phyloP scores from a whole-genome alignment of 2,329 filamentous ascomycete species.

The Microsporum canis region DNA sequence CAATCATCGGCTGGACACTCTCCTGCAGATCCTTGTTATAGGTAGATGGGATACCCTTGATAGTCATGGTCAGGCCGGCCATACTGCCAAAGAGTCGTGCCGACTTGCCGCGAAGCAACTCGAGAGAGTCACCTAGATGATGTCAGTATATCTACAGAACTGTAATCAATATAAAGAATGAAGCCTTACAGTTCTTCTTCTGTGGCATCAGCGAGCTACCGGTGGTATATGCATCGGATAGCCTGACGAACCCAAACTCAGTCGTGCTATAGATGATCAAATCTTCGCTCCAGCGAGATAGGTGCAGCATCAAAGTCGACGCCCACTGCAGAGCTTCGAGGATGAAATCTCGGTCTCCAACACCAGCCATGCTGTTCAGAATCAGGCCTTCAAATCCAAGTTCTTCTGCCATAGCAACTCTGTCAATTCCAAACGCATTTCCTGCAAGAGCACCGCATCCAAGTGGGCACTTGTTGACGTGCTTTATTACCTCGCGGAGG shows the following conservation, averaged over 20 bases:
- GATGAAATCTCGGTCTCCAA: constrained; percentile 71
- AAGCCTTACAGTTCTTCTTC: constrained; percentile 56
- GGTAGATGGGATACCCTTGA: constrained; percentile 64
- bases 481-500: constrained; percentile 57
- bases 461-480: constrained; percentile 61
- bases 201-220: constrained; percentile 70
- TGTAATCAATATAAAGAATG: background rate
- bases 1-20: constrained; percentile 72
- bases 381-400: constrained; percentile 66
- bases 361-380: constrained; percentile 66
- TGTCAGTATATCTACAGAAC: background rate
- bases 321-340: constrained; percentile 73
- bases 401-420: constrained; percentile 66
- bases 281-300: constrained; percentile 73
- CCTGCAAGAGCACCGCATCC: constrained; percentile 69
- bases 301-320: constrained; percentile 64
- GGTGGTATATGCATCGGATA: constrained; percentile 71
- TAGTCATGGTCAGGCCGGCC: constrained; percentile 64
- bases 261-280: constrained; percentile 69
- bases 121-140: constrained; percentile 48
- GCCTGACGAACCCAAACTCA: constrained; percentile 63
- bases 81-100: constrained; percentile 71
- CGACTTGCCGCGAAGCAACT: constrained; percentile 65
- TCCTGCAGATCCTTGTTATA: constrained; percentile 95
- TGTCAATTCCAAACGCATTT: constrained; percentile 71